Base-by-base conservation (phyloP, 108 stramenopile species). In the Aurantiochytrium sp. region DNA sequence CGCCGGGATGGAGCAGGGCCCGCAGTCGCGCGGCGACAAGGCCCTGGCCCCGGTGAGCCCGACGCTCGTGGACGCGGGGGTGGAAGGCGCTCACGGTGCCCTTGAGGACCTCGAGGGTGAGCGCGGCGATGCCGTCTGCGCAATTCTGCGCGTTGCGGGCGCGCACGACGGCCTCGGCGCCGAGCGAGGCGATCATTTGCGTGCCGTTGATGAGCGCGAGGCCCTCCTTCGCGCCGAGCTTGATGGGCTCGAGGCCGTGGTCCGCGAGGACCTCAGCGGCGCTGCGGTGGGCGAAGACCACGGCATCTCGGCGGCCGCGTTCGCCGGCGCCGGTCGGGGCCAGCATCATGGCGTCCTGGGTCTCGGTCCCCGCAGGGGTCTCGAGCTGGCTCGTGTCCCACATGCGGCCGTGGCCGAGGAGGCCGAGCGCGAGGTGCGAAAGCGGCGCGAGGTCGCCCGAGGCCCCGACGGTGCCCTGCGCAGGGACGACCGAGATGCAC, bases 191-290 rank as follows among this genome's bases (percentile, higher is more conserved):
- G 48, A 89, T 89, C 45, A 89, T 68, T 86, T 89, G 89, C 8
- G 89, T 89, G 10, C 89, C 89, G 42, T 89, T 89, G 68, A 89
- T 87, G 50, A 89, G 68, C 22, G 89, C 86, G 0, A 89, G 86
- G 27, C 89, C 89, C 52, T 89, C 89, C 59, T 89, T 89, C 4
- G 89, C 89, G 4, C 59, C 86, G n/a, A 89, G 69, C n/a, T 55
- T 41, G 59, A 87, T 87, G 4, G 86, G 55, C 21, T 21, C 21
- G 41, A 86, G 86, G 12, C 53, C 53, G 86, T 89, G 41, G 15
- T 59, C 45, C 32, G 45, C 68, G 3, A 89, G 42, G 24, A 89
- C 41, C 17, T 87, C 37, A 6, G 86, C 86, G 19, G 89, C 89
- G 52, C 73, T 81, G 24, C 30, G 42, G 12, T 41, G 39, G 45